phyloP scores from a whole-genome alignment of 2,329 filamentous ascomycete species.

The Talaromyces marneffei region DNA sequence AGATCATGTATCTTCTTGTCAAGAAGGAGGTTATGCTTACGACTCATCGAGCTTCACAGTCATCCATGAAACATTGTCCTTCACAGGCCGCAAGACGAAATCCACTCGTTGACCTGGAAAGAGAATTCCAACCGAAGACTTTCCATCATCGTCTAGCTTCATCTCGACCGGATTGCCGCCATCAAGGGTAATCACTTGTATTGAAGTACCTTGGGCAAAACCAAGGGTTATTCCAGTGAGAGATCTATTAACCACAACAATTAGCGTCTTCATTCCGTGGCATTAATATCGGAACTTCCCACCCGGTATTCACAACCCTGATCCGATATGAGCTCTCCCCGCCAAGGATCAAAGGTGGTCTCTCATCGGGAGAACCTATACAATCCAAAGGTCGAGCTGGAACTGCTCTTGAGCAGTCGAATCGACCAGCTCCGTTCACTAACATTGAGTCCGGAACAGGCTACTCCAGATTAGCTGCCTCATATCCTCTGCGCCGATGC shows the following conservation, averaged over 20 bases:
- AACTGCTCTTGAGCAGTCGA: constrained; percentile 43
- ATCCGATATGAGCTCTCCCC: constrained; percentile 28
- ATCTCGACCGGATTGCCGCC: constrained; percentile 32
- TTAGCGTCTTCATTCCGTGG: background rate
- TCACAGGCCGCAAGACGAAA: constrained; percentile 27
- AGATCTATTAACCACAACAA: constrained; percentile 22
- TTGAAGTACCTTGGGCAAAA: constrained; percentile 27
- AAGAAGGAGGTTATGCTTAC: constrained; percentile 21
- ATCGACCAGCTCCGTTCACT: constrained; percentile 44
- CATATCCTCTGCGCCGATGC: background rate
- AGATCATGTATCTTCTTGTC: constrained; percentile 8
- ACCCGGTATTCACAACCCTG: constrained; percentile 44
- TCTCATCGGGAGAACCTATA: constrained; percentile 18
- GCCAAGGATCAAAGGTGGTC: constrained; percentile 25
- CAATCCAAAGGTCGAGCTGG: constrained; percentile 45
- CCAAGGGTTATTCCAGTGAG: constrained; percentile 37
- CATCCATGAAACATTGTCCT: constrained; percentile 19
- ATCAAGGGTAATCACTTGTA: constrained; percentile 37
- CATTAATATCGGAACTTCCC: background rate
- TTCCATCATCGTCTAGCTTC: constrained; percentile 13
- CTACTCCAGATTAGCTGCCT: constrained; percentile 23
- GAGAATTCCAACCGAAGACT: constrained; percentile 36
- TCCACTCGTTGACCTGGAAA: constrained; percentile 45
- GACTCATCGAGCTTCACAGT: constrained; percentile 33
- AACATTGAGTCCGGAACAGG: constrained; percentile 46